Conservation (phyloP, 2,329 filamentous ascomycete species). For the Ceratocystis smalleyi region DNA sequence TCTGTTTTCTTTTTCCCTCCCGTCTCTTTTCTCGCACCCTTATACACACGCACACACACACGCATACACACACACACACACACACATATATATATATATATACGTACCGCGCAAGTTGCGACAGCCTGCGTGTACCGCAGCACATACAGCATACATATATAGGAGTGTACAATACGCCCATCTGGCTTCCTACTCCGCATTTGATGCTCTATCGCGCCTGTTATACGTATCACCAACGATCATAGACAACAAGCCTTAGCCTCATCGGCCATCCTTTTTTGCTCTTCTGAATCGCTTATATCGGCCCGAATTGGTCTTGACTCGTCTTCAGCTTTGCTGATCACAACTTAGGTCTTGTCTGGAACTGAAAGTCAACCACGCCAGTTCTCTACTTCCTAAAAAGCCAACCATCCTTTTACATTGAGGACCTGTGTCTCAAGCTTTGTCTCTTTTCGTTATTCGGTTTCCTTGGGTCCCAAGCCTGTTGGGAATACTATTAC, state of each 20-base stretch:
- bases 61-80: too few relatives aligned
- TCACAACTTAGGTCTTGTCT: neutral
- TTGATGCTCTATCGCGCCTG: neutral
- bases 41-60: too few relatives aligned
- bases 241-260: neutral
- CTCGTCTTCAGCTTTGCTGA: neutral
- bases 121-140: too few relatives aligned
- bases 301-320: conserved; percentile 8
- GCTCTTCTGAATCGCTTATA: conserved; percentile 4
- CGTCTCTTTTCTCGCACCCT: too few relatives aligned
- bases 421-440: neutral
- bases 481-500: neutral
- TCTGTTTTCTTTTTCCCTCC: too few relatives aligned
- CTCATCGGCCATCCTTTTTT: neutral
- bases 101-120: too few relatives aligned
- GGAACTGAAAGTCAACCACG: neutral
- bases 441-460: neutral
- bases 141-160: too few relatives aligned
- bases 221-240: neutral
- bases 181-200: neutral
- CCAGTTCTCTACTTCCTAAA: neutral
- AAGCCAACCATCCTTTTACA: neutral
- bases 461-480: neutral
- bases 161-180: too few relatives aligned
- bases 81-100: too few relatives aligned